A percentile compares a stretch with the other conserved stretches of the same genome.
These are phyloP conservation scores for Cercospora janseana DNA, from an alignment of 2,329 filamentous ascomycete species.

Conservation along the genomic window DNA sequence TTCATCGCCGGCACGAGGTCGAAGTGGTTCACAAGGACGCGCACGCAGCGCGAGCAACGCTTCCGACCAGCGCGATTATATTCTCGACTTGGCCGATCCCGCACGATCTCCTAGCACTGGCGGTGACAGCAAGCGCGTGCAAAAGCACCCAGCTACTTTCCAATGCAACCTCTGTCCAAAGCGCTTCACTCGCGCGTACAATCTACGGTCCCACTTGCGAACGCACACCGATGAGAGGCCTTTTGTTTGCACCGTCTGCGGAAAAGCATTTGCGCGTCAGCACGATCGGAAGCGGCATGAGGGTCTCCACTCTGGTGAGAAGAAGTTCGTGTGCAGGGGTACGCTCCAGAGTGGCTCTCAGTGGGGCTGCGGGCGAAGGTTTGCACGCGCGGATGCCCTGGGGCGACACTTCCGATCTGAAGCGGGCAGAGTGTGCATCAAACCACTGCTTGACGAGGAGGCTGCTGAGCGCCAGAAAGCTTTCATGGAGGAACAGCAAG, in stretches of 20 bases:
- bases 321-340: constrained; percentile 96
- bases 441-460: constrained; percentile 94
- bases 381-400: constrained; percentile 91
- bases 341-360: constrained; percentile 77
- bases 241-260: constrained; percentile 94
- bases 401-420: constrained; percentile 85
- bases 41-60: constrained; percentile 52
- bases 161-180: constrained; percentile 93
- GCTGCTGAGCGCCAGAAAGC: constrained; percentile 74
- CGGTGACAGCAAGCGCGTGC: constrained; percentile 69
- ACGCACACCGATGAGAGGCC: constrained; percentile 97
- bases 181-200: constrained; percentile 93
- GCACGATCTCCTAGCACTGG: constrained; percentile 69
- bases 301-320: constrained; percentile 92
- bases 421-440: constrained; percentile 93
- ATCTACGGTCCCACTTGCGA: constrained; percentile 87
- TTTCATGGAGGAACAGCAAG: constrained; percentile 60
- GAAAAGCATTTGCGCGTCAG: constrained; percentile 94
- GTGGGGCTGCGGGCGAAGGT: constrained; percentile 91
- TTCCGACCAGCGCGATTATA: constrained; percentile 66
- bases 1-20: constrained; percentile 40
- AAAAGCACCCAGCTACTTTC: constrained; percentile 97
- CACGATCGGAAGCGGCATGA: constrained; percentile 97
- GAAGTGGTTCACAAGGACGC: constrained; percentile 39
- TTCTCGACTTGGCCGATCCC: constrained; percentile 87